Base-by-base conservation (phyloP, 257 asterid genomes). In the Gentiana dahurica region DNA sequence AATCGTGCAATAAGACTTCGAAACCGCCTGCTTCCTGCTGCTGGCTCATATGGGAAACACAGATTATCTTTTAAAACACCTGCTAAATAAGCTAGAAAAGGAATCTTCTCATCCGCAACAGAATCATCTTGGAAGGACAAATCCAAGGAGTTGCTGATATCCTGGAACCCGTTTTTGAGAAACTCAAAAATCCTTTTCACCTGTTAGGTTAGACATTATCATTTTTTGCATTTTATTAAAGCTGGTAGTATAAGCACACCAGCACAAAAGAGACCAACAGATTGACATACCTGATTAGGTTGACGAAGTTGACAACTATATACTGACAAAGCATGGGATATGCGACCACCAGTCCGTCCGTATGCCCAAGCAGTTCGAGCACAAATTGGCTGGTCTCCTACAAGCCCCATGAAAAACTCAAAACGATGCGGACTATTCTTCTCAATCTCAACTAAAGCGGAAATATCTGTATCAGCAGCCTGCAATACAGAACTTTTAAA, bases 321-420 rank as follows among this genome's bases (percentile, higher is more conserved):
- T 52, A 92, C 98, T 8, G 98, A 92, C 66, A 92, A 77, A 75
- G 97, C 95, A 75, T 92, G 98, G 75, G 98, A 88, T 57, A 92
- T 88, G 38, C 91, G 89, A 58, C 98, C 98, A 41, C 95, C 94
- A 57, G 95, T 77, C 68, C 85, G 83, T 54, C 95, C 94, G 71
- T 88, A 92, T 24, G 98, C 98, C 97, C 97, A 92, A 63, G 98
- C 97, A 66, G 98, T 88, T 73, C 97, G 89, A 62, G 97, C 98
- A 74, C 97, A 92, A 63, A 92, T 85, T 3, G 97, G 93, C 65
- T 88, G 94, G 72, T 88, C 97, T 1, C 98, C 98, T n/a, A 70
- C 89, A 69, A 92, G 95, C 43, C 97, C 98, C 98, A 92, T 92
- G 82, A 92, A 92, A 66, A 92, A 92, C 80, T 92, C 98, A 74